phyloP scores from a whole-genome alignment of 306 rosid species.

The Prunus persica region Prunus_persica_NCBIv2 NC_034015.1:19929001-19929500 shows the following conservation, averaged over 20 bases:
- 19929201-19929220: conserved; percentile 1
- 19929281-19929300: conserved; percentile 8
- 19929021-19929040: conserved; percentile 1
- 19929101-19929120: not conserved
- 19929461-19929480: not conserved
- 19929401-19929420: not conserved
- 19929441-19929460: not conserved
- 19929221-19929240: conserved; percentile 3
- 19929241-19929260: conserved; percentile 4
- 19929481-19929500: not conserved
- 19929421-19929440: not conserved
- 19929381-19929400: not conserved
- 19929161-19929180: not conserved
- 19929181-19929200: conserved; percentile 1
- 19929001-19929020: not conserved
- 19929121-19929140: not conserved
- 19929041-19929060: conserved; percentile 4
- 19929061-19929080: not conserved
- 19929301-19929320: not conserved
- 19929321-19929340: conserved; percentile 4
- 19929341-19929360: not conserved
- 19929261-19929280: not conserved
- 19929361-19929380: not conserved
- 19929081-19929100: not conserved
- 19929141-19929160: not conserved